Base-by-base conservation (phyloP, 1,284 basidiomycete genomes). In the Irpex sp. region DNA sequence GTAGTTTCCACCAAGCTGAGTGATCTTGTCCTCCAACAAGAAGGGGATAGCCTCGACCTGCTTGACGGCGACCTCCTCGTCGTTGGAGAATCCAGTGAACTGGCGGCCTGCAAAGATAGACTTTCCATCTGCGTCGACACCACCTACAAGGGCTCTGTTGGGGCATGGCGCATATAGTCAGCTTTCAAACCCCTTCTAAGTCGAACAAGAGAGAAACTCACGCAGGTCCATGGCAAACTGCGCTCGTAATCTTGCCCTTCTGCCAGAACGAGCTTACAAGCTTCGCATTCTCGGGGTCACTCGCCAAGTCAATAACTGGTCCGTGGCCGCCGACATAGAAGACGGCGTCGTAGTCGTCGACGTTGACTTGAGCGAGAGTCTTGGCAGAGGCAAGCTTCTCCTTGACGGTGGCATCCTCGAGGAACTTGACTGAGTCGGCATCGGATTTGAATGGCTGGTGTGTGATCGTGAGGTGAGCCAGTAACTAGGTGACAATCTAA, bases 321-420 rank as follows among this genome's bases (percentile, higher is more conserved):
- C 89, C 89, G 69, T 90, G 88, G 36, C 87, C 92, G 53, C 92
- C 92, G 59, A 90, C 81, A 72, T 92, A 92, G 76, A 92, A 94
- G 65, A 94, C 78, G 11, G 86, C 92, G 61, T 82, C 86, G 70
- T 90, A 94, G 66, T 90, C 85, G 11, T 77, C 72, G 2, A 74
- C 75, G 58, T 83, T 80, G 68, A 93, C 81, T 1, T 87, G 83
- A 1, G 80, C 76, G 57, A 94, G 78, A 73, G 81, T 84, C 74
- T 87, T 84, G 4, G 90, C 85, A 57, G 78, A 78, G 21, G 81
- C 81, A 54, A 92, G 73, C 72, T 89, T 85, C n/a, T 71, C 61
- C 66, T 83, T 79, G 58, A 88, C 86, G 33, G 78, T 79, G 2
- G 75, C 57, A 70, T 92, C 89, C 2, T 79, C 75, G 64, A 91